Evolutionary conservation across 2,329 filamentous ascomycete species (phyloP), one percentile per base, ranked within the genome.

Genomic region (Ceratocystis destructans): DNA sequence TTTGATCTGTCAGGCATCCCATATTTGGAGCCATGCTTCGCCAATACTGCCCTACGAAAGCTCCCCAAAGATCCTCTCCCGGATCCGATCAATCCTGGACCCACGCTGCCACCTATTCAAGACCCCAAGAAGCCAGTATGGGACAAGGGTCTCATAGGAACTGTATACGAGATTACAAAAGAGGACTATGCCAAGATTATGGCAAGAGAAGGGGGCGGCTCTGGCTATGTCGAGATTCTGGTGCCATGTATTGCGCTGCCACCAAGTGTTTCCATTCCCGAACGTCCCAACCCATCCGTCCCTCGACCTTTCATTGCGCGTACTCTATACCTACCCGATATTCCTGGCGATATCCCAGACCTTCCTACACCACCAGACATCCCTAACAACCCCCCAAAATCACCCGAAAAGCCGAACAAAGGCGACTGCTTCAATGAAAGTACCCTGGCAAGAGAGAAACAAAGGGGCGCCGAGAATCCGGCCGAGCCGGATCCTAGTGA

Each of bases 151-250:
- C 81, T 99, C 1, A 83, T 96, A 50, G 94, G 94, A 28, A 90
- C 96, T 17, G 94, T 97, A 3, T 99, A 99, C 77, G 92, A 97
- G 77, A 90, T 97, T 37, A 96, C 91, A 0, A 78, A 81, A 20
- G 75, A 82, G 55, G 94, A 99, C 77, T 99, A 89, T 73, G 82
- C 86, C 5, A 88, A 83, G 68, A 96, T 99, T 71, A 87, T 97
- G 68, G 87, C 87, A 4, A 96, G 92, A 4, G 94, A 99, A 74
- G 93, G 93, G 64, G 92, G 89, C 41, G 92, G 92, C 20, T 77
- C 85, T 1, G 82, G 86, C n/a, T 99, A 99, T 77, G 79, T 87
- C 66, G 91, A 97, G 73, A 84, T 96, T 10, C 73, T 90, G 0
- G 85, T 96, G 12, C 84, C 87, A 33, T 96, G 93, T 75, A 79